These are phyloP conservation scores for Prunella vulgaris DNA, from an alignment of 257 asterid species.

Conservation along the genomic window DNA sequence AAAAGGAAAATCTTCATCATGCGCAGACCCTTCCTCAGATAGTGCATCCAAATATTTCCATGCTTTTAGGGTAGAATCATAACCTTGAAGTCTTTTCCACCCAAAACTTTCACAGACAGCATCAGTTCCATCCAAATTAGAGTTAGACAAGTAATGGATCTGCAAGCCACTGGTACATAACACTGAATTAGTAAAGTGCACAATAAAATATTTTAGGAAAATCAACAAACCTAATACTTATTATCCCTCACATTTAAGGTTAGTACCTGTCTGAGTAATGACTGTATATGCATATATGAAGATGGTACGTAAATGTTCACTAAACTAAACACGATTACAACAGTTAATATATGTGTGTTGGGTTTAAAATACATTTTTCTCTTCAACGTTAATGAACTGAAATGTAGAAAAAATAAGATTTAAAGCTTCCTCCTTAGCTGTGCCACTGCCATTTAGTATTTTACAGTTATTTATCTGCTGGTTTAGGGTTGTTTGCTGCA, in stretches of 20 bases:
- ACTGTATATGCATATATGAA: neutral
- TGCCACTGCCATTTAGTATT: neutral
- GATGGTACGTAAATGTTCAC: neutral
- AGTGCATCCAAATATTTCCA: conserved; percentile 71
- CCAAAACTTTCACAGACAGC: conserved; percentile 72
- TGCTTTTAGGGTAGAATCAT: conserved; percentile 50
- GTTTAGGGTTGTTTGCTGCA: neutral
- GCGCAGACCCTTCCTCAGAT: conserved; percentile 38
- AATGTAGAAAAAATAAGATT: neutral
- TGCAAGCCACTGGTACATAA: conserved; percentile 72
- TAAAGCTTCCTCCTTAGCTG: neutral
- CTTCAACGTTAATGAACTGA: neutral
- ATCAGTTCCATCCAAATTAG: conserved; percentile 65
- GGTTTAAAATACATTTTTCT: neutral
- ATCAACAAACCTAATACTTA: neutral
- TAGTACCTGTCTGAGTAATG: no score
- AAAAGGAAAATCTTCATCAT: conserved; percentile 52
- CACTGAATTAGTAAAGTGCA: conserved; percentile 20
- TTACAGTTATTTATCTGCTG: neutral
- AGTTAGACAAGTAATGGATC: conserved; percentile 72
- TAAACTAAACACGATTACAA: neutral
- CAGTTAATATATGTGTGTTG: neutral
- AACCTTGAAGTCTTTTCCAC: conserved; percentile 70
- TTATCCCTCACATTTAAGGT: neutral
- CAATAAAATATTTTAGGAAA: conserved; percentile 8